Conservation (phyloP, 306 rosid genomes). For the Cicer arietinum region DNA sequence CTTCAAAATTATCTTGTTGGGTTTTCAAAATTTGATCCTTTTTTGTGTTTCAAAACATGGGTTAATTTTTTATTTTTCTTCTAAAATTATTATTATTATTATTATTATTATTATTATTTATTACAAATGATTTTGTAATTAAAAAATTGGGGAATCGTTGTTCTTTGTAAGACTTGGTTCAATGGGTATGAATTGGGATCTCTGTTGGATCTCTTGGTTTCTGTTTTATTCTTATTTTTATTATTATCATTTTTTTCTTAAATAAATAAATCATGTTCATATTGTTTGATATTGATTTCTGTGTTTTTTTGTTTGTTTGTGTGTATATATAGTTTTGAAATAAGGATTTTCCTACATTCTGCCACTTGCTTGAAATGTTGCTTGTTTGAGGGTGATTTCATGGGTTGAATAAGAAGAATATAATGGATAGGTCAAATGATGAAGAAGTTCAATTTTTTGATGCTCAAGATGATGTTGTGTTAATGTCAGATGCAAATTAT, state of each 20-base stretch:
- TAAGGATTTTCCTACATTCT: conserved; percentile 56
- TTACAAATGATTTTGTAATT: conserved; percentile 36
- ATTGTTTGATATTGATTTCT: conserved; percentile 64
- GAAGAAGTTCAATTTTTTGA: conserved; percentile 81
- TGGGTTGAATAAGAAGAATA: conserved; percentile 78
- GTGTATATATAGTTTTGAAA: conserved; percentile 44
- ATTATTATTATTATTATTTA: not conserved
- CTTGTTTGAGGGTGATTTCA: conserved; percentile 69
- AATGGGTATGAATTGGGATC: conserved; percentile 74
- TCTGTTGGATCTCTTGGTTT: conserved; percentile 82
- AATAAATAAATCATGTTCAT: conserved; percentile 45
- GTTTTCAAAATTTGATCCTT: conserved; percentile 9
- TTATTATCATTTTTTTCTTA: conserved; percentile 36
- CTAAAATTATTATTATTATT: not conserved
- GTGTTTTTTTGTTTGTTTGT: conserved; percentile 38
- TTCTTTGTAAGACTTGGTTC: conserved; percentile 32
- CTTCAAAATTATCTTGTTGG: not conserved
- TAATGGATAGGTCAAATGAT: conserved; percentile 76
- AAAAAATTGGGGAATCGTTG: conserved; percentile 39
- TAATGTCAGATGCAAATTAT: conserved; percentile 56
- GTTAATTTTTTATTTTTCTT: conserved; percentile 10
- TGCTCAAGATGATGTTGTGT: conserved; percentile 77
- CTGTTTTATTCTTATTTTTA: conserved; percentile 54
- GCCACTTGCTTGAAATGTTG: conserved; percentile 58
- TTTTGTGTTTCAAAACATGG: not conserved